These are phyloP conservation scores for Candida yuanshanica DNA, from an alignment of 805 yeast genomes.

Conservation along the genomic window DNA sequence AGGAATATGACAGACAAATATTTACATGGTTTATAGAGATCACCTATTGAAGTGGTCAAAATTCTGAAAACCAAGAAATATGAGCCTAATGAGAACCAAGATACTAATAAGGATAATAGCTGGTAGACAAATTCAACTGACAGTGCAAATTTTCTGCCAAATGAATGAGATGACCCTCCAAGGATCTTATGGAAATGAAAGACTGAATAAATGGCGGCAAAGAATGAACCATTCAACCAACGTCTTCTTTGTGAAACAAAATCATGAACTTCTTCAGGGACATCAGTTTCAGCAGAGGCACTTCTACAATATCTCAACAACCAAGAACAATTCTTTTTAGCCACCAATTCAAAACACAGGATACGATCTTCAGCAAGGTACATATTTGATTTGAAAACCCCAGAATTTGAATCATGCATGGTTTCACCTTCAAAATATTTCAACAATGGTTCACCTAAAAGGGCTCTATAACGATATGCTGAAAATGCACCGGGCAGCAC, in stretches of 20 bases:
- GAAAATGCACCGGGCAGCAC: constrained; percentile 97
- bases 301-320: constrained; percentile 77
- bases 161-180: constrained; percentile 63
- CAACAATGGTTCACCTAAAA: constrained; percentile 69
- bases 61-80: constrained; percentile 88
- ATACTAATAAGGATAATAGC: constrained; percentile 63
- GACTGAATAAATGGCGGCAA: constrained; percentile 86
- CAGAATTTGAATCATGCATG: constrained; percentile 57
- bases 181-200: constrained; percentile 73
- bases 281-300: constrained; percentile 93
- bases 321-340: constrained; percentile 71
- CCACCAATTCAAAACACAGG: constrained; percentile 91
- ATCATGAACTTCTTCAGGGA: constrained; percentile 82
- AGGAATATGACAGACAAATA: constrained; percentile 72
- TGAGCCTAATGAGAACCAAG: constrained; percentile 91
- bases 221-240: constrained; percentile 96
- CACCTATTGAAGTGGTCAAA: constrained; percentile 71
- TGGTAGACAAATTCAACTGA: constrained; percentile 81
- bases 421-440: constrained; percentile 92
- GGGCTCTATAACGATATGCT: constrained; percentile 83
- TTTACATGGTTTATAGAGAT: constrained; percentile 66
- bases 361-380: constrained; percentile 96
- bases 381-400: constrained; percentile 93
- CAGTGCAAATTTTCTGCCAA: constrained; percentile 60
- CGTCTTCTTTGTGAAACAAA: constrained; percentile 88